Conservation (phyloP, 1,139 yeast genomes). For the Blastobotrys proliferans region DNA sequence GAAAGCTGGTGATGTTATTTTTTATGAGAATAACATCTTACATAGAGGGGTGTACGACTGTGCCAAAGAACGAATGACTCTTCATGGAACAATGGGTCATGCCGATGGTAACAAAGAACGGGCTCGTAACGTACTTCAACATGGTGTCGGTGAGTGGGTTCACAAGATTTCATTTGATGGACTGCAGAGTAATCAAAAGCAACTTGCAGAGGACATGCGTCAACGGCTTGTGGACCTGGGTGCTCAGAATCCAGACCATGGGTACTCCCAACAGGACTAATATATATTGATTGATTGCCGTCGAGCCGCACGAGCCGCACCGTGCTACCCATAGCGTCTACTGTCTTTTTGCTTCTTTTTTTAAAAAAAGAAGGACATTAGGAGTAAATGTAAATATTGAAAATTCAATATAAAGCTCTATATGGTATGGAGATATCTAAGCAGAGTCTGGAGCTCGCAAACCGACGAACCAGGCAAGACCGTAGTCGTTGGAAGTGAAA, state of each 20-base stretch:
- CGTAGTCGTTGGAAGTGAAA: slow-evolving; percentile 62
- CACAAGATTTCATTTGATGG: slow-evolving; percentile 6
- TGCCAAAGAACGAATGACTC: slow-evolving; percentile 42
- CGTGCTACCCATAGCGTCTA: not conserved
- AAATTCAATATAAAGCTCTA: too few relatives aligned
- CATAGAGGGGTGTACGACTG: slow-evolving; percentile 49
- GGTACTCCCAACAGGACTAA: slow-evolving; percentile 13
- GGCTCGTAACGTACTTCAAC: slow-evolving; percentile 52
- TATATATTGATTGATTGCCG: slow-evolving; percentile 4
- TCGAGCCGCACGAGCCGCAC: not conserved
- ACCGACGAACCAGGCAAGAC: slow-evolving; percentile 62
- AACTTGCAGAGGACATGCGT: slow-evolving; percentile 11
- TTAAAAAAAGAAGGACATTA: too few relatives aligned
- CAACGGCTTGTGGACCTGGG: slow-evolving; percentile 13
- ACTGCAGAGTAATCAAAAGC: not conserved
- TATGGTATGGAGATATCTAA: too few relatives aligned
- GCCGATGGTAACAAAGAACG: slow-evolving; percentile 42
- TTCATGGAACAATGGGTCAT: slow-evolving; percentile 55
- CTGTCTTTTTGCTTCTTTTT: too few relatives aligned
- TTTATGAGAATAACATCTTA: slow-evolving; percentile 51
- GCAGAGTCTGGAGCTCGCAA: slow-evolving; percentile 48
- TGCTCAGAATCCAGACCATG: slow-evolving; percentile 8
- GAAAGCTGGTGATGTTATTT: slow-evolving; percentile 53
- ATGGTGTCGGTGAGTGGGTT: slow-evolving; percentile 51
- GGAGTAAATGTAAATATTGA: slow-evolving; percentile 4